A percentile compares a stretch with the other conserved stretches of the same genome.
Evolutionary conservation across 179 eudicot genomes (phyloP).

Genomic region (Vitellaria paradoxa): DNA sequence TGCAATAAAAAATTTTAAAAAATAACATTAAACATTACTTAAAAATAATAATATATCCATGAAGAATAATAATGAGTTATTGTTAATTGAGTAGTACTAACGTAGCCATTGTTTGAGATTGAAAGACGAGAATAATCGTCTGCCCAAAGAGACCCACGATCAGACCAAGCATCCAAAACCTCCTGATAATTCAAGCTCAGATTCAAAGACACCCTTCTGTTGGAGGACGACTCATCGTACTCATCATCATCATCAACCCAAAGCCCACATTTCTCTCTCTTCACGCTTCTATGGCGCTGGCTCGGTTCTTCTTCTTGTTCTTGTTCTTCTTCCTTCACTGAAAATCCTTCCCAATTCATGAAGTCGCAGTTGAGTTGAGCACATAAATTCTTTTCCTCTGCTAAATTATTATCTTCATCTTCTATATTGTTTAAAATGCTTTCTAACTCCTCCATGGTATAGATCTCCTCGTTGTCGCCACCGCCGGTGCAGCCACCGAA

Average conservation of each 20-base stretch:
- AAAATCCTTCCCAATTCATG: conserved; percentile 19
- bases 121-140: conserved; percentile 16
- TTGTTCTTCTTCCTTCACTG: conserved; percentile 22
- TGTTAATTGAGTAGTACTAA: conserved; percentile 23
- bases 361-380: conserved; percentile 26
- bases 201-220: conserved; percentile 33
- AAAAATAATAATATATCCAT: too few relatives aligned
- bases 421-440: conserved; percentile 35
- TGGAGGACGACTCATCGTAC: too few relatives aligned
- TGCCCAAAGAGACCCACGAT: conserved; percentile 39
- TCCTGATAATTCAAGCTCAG: conserved; percentile 52
- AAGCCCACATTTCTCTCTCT: conserved; percentile 23
- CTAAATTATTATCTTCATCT: conserved; percentile 14
- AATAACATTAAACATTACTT: too few relatives aligned
- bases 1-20: too few relatives aligned
- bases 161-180: conserved; percentile 62
- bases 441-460: conserved; percentile 29
- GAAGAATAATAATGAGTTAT: background rate
- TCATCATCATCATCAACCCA: conserved; percentile 28
- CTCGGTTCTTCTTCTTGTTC: background rate
- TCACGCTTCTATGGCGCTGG: conserved; percentile 2
- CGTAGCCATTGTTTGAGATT: conserved; percentile 30
- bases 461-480: conserved; percentile 16
- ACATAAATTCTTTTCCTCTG: background rate
- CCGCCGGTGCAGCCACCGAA: conserved; percentile 5